A percentile compares a stretch with the other conserved stretches of the same genome.
These are phyloP conservation scores for Picea abies DNA, from an alignment of 83 land plant genomes.

Conservation along the genomic window DNA sequence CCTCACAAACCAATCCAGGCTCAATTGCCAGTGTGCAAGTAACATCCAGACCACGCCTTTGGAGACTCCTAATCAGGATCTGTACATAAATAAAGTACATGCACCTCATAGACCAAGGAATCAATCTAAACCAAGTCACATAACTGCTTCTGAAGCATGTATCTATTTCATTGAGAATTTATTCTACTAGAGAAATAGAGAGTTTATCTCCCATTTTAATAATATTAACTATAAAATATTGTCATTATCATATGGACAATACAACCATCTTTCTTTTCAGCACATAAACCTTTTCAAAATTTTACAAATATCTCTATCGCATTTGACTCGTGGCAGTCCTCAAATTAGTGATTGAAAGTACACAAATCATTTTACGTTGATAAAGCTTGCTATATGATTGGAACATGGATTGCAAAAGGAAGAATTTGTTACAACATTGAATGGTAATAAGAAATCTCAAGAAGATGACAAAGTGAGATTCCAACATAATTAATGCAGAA, in stretches of 20 bases:
- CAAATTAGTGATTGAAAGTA: background rate
- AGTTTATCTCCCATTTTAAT: background rate
- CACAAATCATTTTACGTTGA: background rate
- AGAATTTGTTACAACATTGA: background rate
- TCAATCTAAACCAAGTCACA: background rate
- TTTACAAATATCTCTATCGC: background rate
- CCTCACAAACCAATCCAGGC: constrained; percentile 20
- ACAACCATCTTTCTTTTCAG: background rate
- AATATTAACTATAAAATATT: background rate
- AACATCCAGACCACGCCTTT: constrained; percentile 50
- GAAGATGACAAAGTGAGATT: background rate
- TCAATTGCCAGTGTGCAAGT: constrained; percentile 16
- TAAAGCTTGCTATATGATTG: background rate
- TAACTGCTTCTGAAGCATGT: background rate
- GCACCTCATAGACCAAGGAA: background rate
- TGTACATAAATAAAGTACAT: constrained; percentile 24
- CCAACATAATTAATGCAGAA: background rate
- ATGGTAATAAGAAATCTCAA: background rate
- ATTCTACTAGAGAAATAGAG: background rate
- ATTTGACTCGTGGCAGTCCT: too few species aligned
- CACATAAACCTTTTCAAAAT: background rate
- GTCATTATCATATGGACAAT: background rate
- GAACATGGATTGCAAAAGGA: background rate
- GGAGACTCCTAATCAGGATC: constrained; percentile 55
- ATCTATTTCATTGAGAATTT: background rate